Conservation (phyloP, 169 alveolate genomes). For the Eimeria falciformis region DNA sequence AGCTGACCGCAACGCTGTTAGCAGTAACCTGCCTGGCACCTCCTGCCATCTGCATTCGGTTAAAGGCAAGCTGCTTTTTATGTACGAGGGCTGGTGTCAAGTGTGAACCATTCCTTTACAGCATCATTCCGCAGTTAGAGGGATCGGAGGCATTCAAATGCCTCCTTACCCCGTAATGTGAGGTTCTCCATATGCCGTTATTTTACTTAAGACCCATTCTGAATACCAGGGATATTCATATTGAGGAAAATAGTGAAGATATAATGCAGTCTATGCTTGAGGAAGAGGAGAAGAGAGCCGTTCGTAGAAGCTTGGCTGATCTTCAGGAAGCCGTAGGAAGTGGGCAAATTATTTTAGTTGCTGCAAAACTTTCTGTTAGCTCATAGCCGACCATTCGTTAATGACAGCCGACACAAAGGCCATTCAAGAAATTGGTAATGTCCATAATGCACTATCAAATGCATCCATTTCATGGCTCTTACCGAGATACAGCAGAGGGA, state of each 20-base stretch:
- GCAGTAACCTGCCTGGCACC: background rate
- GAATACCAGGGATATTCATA: constrained; percentile 1
- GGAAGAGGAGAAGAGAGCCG: constrained; percentile 30
- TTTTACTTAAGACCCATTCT: background rate
- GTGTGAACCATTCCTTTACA: background rate
- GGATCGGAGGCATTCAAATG: constrained; percentile 25
- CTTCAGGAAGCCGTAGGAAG: constrained; percentile 18
- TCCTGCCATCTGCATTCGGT: background rate
- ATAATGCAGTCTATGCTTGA: constrained; percentile 4
- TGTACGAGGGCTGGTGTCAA: background rate
- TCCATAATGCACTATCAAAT: background rate
- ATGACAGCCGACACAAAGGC: constrained; percentile 38
- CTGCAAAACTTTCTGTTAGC: background rate
- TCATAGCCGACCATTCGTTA: background rate
- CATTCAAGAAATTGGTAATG: constrained; percentile 21
- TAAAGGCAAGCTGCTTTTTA: background rate
- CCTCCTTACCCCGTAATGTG: constrained; percentile 46
- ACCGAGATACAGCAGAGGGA: background rate
- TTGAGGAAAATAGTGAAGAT: constrained; percentile 25
- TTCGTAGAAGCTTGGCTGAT: constrained; percentile 17
- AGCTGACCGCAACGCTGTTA: background rate
- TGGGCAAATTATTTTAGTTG: background rate
- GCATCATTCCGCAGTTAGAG: background rate
- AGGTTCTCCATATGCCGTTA: background rate
- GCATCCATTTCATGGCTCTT: background rate